Conservation (phyloP, 495 filamentous ascomycete species). For the Penicillium coprophilum region DNA sequence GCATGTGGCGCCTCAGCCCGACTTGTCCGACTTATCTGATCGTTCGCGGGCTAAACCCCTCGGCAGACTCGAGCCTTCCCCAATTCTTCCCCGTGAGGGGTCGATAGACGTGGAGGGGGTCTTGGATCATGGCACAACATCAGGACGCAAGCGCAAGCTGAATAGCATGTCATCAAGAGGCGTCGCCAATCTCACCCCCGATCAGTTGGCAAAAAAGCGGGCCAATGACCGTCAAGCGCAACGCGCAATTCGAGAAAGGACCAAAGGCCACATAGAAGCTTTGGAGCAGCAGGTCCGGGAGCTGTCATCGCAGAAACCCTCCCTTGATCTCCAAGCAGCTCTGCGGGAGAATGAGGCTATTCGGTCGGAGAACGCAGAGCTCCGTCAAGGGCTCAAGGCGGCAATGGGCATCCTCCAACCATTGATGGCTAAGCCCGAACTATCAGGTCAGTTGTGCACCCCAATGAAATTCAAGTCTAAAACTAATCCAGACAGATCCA, state of each 20-base stretch:
- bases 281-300: conserved; percentile 71
- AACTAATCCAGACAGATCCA: conserved; percentile 20
- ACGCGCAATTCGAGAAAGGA: conserved; percentile 78
- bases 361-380: conserved; percentile 68
- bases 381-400: conserved; percentile 59
- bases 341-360: conserved; percentile 67
- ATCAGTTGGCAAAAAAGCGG: conserved; percentile 74
- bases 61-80: conserved; percentile 36
- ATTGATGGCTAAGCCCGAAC: conserved; percentile 41
- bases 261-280: conserved; percentile 74
- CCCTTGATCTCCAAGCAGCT: conserved; percentile 71
- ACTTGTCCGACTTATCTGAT: conserved; percentile 26
- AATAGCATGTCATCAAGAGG: conserved; percentile 59
- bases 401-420: conserved; percentile 67
- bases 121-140: conserved; percentile 22
- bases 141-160: conserved; percentile 50
- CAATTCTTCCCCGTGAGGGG: conserved; percentile 30
- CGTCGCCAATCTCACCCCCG: conserved; percentile 70
- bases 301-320: conserved; percentile 72
- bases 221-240: conserved; percentile 90
- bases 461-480: not conserved
- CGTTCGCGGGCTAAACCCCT: conserved; percentile 15
- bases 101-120: conserved; percentile 32
- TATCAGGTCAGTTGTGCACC: conserved; percentile 23
- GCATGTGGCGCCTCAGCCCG: conserved; percentile 32